These are phyloP conservation scores for Fomitiporia mediterranea DNA, from an alignment of 1,284 basidiomycete species.

Conservation along the genomic window DNA sequence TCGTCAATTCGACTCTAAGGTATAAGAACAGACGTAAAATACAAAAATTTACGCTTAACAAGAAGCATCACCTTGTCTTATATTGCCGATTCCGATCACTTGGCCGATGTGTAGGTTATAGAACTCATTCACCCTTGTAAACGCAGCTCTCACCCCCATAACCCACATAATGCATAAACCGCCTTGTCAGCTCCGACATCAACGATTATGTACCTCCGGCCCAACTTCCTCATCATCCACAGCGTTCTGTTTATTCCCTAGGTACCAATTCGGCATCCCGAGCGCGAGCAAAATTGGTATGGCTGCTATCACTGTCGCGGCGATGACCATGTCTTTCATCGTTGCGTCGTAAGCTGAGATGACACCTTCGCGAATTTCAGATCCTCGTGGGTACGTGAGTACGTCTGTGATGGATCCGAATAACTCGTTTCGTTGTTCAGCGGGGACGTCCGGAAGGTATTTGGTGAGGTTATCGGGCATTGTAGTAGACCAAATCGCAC, in stretches of 20 bases:
- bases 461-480: conserved; percentile 56
- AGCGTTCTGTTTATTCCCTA: conserved; percentile 44
- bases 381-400: conserved; percentile 40
- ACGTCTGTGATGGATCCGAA: conserved; percentile 51
- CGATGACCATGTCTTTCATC: conserved; percentile 51
- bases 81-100: too few species aligned
- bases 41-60: too few species aligned
- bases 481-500: conserved; percentile 53
- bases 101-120: too few species aligned
- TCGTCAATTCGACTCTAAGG: too few species aligned
- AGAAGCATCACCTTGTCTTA: too few species aligned
- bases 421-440: conserved; percentile 34
- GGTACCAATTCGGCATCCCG: conserved; percentile 43
- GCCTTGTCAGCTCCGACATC: too few species aligned
- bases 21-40: too few species aligned
- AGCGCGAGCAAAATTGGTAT: conserved; percentile 37
- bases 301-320: conserved; percentile 37
- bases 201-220: too few species aligned
- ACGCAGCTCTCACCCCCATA: too few species aligned
- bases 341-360: conserved; percentile 52
- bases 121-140: too few species aligned
- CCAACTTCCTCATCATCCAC: conserved; percentile 34
- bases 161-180: too few species aligned
- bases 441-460: conserved; percentile 44
- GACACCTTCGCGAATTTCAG: conserved; percentile 54